Evolutionary conservation across 2,329 filamentous ascomycete species (phyloP).

Genomic region (Phialophora tarda): DNA sequence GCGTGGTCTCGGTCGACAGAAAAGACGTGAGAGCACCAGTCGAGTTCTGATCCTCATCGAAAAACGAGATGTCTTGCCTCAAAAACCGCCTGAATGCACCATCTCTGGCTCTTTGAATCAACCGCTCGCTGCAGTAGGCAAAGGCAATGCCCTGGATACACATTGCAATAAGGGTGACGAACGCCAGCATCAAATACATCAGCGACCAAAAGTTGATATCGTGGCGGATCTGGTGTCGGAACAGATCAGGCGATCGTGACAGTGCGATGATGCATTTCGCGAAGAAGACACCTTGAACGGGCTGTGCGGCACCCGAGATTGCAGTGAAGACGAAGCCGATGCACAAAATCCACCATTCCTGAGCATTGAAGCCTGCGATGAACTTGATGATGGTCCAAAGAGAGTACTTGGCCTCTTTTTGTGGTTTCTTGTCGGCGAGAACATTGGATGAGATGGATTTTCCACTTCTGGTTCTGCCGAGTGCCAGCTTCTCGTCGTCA

Average conservation of each 20-base stretch:
- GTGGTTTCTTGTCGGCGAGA: slow-evolving; percentile 62
- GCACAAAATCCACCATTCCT: slow-evolving; percentile 74
- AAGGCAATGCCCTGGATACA: slow-evolving; percentile 73
- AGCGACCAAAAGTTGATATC: slow-evolving; percentile 83
- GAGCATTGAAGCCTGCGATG: slow-evolving; percentile 77
- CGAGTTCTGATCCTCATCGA: slow-evolving; percentile 87
- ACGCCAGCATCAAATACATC: slow-evolving; percentile 86
- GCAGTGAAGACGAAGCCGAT: slow-evolving; percentile 74
- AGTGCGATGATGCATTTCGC: slow-evolving; percentile 82
- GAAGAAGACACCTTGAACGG: slow-evolving; percentile 79
- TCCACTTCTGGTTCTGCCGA: slow-evolving; percentile 54
- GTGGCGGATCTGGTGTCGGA: slow-evolving; percentile 61
- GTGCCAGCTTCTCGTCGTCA: slow-evolving; percentile 44
- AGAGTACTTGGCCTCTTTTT: slow-evolving; percentile 65
- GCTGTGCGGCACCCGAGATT: slow-evolving; percentile 81
- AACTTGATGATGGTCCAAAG: slow-evolving; percentile 79
- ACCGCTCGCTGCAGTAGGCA: slow-evolving; percentile 81
- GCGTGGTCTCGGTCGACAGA: slow-evolving; percentile 85
- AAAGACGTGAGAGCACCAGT: slow-evolving; percentile 87
- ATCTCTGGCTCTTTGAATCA: slow-evolving; percentile 83
- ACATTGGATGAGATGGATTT: slow-evolving; percentile 71
- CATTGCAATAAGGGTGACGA: slow-evolving; percentile 74
- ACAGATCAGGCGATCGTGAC: slow-evolving; percentile 58
- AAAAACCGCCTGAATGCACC: slow-evolving; percentile 84
- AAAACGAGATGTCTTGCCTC: slow-evolving; percentile 90